These are phyloP conservation scores for Paracorniculantispora psalliotae DNA, from an alignment of 2,329 filamentous ascomycete genomes.

Conservation along the genomic window DNA sequence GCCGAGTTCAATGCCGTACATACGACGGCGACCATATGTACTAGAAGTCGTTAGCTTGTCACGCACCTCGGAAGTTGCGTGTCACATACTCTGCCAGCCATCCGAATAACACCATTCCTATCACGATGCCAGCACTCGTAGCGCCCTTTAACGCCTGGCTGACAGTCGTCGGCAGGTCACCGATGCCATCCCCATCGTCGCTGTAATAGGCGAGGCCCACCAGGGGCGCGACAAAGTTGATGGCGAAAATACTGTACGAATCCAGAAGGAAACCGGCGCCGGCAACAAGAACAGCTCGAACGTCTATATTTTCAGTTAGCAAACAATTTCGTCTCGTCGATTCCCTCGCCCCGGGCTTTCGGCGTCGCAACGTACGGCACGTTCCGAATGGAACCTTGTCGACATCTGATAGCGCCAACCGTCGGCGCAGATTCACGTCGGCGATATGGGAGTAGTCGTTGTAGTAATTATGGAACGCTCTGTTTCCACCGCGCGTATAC, in stretches of 20 bases:
- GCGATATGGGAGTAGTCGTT: slow-evolving; percentile 61
- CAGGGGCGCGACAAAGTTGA: slow-evolving; percentile 67
- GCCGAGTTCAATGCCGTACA: slow-evolving; percentile 75
- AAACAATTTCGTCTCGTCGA: not conserved
- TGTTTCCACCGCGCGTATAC: slow-evolving; percentile 56
- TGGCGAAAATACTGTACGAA: slow-evolving; percentile 77
- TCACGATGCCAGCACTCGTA: slow-evolving; percentile 71
- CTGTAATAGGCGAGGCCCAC: slow-evolving; percentile 74
- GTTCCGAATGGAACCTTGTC: slow-evolving; percentile 73
- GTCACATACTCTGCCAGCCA: slow-evolving; percentile 60
- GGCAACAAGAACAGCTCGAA: slow-evolving; percentile 69
- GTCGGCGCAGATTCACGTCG: slow-evolving; percentile 71
- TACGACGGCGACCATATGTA: slow-evolving; percentile 67
- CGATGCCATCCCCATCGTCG: slow-evolving; percentile 42
- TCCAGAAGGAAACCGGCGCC: slow-evolving; percentile 82
- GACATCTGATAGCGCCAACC: slow-evolving; percentile 72
- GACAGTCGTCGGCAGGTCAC: slow-evolving; percentile 56
- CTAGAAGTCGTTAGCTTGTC: slow-evolving; percentile 18
- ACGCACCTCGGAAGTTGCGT: not conserved
- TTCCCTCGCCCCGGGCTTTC: not conserved
- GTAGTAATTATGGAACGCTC: slow-evolving; percentile 70
- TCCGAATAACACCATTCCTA: slow-evolving; percentile 74
- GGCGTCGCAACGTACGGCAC: slow-evolving; percentile 45
- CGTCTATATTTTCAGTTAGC: slow-evolving; percentile 36
- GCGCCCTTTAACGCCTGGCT: slow-evolving; percentile 77